Percentiles rank a stretch among this genome's conserved stretches.
Evolutionary conservation across 2,329 filamentous ascomycete species (phyloP).

Genomic region (Penicillium sp.): DNA sequence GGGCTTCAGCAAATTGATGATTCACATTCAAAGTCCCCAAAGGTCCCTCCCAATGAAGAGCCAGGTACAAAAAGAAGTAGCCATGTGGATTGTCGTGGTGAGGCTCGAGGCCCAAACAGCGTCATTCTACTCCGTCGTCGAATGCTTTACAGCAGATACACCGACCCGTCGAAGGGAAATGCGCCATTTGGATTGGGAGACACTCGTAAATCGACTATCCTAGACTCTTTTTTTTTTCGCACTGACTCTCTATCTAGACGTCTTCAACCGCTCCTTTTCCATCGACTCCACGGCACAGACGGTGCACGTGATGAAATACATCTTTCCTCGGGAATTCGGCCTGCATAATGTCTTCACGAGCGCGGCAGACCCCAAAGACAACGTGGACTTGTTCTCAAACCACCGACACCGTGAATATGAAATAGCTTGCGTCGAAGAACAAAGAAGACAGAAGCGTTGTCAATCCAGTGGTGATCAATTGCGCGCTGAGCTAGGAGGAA

Average conservation of each 20-base stretch:
- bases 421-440: constrained; percentile 48
- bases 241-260: constrained; percentile 55
- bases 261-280: constrained; percentile 67
- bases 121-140: constrained; percentile 77
- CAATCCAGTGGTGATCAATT: neutral
- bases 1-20: constrained; percentile 27
- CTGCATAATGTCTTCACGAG: constrained; percentile 86
- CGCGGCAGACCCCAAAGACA: neutral
- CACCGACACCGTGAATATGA: constrained; percentile 68
- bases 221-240: neutral
- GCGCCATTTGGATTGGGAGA: constrained; percentile 74
- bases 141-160: constrained; percentile 80
- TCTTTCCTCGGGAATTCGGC: constrained; percentile 87
- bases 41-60: neutral
- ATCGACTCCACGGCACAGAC: constrained; percentile 52
- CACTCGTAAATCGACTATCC: constrained; percentile 62
- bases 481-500: constrained; percentile 5
- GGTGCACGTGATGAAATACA: constrained; percentile 78
- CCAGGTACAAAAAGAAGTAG: neutral
- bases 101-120: constrained; percentile 44
- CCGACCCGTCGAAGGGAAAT: constrained; percentile 64
- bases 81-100: neutral
- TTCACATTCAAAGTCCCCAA: neutral
- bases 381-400: neutral
- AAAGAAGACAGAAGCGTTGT: constrained; percentile 8